Evolutionary conservation across 1,139 yeast species (phyloP).

Genomic region (Suhomyces atakaporum): DNA sequence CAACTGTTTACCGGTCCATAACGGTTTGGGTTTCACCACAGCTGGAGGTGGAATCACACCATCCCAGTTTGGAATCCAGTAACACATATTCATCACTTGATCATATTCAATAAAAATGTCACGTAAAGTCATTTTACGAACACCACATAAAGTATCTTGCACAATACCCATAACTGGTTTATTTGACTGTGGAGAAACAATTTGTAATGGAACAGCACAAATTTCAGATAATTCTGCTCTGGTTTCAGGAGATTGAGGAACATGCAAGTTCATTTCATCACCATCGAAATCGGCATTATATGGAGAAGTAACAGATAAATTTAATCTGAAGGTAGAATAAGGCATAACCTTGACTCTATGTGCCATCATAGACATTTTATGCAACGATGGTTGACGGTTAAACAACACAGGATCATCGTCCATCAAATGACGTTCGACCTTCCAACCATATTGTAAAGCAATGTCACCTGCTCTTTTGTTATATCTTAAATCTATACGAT

Average conservation of each 20-base stretch:
- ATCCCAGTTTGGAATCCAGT: constrained; percentile 99
- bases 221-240: constrained; percentile 93
- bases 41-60: constrained; percentile 99
- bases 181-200: constrained; percentile 97
- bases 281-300: constrained; percentile 99
- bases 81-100: constrained; percentile 93
- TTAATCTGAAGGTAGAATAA: constrained; percentile 94
- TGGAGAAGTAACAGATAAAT: constrained; percentile 95
- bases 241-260: constrained; percentile 98
- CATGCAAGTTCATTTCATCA: constrained; percentile 99
- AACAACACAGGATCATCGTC: constrained; percentile 96
- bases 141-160: constrained; percentile 97
- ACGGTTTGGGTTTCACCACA: constrained; percentile 87
- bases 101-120: constrained; percentile 88
- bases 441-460: constrained; percentile 98
- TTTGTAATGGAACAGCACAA: constrained; percentile 96
- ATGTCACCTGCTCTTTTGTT: constrained; percentile 98
- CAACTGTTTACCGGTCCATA: constrained; percentile 98
- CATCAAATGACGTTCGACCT: constrained; percentile 96
- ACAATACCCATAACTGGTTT: constrained; percentile 99
- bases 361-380: constrained; percentile 99
- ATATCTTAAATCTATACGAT: constrained; percentile 94
- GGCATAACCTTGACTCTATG: constrained; percentile 99
- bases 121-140: constrained; percentile 91
- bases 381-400: constrained; percentile 98